These are phyloP conservation scores for Paramecium octaurelia DNA, from an alignment of 73 alveolate genomes.

Conservation along the genomic window DNA sequence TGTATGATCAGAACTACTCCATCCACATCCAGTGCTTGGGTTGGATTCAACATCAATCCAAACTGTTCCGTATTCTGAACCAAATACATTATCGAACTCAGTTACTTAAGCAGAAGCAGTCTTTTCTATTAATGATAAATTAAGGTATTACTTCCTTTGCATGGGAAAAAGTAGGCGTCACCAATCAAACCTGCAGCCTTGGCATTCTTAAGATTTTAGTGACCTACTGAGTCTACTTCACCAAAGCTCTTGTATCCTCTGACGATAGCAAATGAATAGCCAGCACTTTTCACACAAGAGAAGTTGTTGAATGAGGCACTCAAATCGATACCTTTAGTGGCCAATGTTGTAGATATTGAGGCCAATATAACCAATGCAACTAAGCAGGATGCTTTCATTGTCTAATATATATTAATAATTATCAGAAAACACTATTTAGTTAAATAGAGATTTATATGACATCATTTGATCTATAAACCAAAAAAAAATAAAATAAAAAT, in stretches of 20 bases:
- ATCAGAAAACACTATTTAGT: not conserved
- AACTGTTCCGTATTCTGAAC: constrained; percentile 67
- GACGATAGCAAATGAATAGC: constrained; percentile 71
- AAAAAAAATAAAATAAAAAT: not conserved
- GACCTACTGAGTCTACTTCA: constrained; percentile 70
- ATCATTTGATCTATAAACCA: not conserved
- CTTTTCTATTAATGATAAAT: constrained; percentile 47
- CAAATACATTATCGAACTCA: constrained; percentile 57
- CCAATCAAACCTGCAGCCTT: constrained; percentile 78
- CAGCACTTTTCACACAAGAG: constrained; percentile 64
- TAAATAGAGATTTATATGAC: not conserved
- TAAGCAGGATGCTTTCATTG: not conserved
- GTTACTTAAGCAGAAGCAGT: constrained; percentile 65
- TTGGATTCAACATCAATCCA: constrained; percentile 83
- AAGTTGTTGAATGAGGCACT: constrained; percentile 45
- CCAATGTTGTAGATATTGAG: not conserved
- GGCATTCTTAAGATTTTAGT: constrained; percentile 66
- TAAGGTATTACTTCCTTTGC: constrained; percentile 37
- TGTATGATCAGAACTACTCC: constrained; percentile 53
- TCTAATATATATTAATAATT: not conserved
- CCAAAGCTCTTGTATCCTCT: constrained; percentile 79
- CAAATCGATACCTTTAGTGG: not conserved
- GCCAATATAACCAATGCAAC: not conserved
- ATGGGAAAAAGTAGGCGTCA: constrained; percentile 83
- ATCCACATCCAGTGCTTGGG: constrained; percentile 77